Evolutionary conservation across 2,329 filamentous ascomycete species (phyloP).

Genomic region (Ophiosphaerella narmari): DNA sequence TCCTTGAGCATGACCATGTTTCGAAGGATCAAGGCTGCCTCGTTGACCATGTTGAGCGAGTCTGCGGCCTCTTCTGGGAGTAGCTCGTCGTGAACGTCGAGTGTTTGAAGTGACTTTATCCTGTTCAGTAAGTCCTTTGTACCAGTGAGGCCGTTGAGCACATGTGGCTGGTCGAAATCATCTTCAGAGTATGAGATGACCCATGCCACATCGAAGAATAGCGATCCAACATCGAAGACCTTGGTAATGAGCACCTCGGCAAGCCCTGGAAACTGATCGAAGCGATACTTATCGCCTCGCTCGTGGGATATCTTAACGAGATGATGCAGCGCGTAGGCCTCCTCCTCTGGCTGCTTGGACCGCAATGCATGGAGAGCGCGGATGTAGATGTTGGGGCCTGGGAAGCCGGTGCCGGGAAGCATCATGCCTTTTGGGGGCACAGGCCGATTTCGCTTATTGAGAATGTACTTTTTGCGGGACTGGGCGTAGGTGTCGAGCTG

Average conservation of each 20-base stretch:
- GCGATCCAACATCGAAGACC: conserved; percentile 73
- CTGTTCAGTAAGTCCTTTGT: conserved; percentile 74
- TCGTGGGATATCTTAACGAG: conserved; percentile 95
- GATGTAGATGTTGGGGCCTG: conserved; percentile 88
- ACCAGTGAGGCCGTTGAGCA: conserved; percentile 67
- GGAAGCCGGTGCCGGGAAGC: conserved; percentile 68
- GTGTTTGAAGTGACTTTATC: conserved; percentile 63
- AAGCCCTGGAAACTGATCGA: conserved; percentile 86
- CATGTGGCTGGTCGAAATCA: conserved; percentile 53
- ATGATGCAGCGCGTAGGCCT: conserved; percentile 91
- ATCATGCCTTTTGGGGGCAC: conserved; percentile 57
- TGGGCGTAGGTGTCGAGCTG: conserved; percentile 70
- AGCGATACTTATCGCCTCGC: conserved; percentile 92
- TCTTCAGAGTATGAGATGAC: conserved; percentile 70
- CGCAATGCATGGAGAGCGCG: conserved; percentile 83
- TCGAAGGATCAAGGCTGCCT: conserved; percentile 83
- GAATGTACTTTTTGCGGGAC: conserved; percentile 58
- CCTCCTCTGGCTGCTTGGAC: conserved; percentile 77
- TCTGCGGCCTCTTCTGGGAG: conserved; percentile 73
- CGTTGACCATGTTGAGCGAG: conserved; percentile 75
- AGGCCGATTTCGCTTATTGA: conserved; percentile 48
- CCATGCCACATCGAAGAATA: conserved; percentile 86
- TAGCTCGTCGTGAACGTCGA: conserved; percentile 69
- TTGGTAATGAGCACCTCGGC: conserved; percentile 88
- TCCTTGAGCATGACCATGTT: conserved; percentile 96